phyloP scores from a whole-genome alignment of 192 early-diverging fungal species.

The Backusella macrospora region DNA sequence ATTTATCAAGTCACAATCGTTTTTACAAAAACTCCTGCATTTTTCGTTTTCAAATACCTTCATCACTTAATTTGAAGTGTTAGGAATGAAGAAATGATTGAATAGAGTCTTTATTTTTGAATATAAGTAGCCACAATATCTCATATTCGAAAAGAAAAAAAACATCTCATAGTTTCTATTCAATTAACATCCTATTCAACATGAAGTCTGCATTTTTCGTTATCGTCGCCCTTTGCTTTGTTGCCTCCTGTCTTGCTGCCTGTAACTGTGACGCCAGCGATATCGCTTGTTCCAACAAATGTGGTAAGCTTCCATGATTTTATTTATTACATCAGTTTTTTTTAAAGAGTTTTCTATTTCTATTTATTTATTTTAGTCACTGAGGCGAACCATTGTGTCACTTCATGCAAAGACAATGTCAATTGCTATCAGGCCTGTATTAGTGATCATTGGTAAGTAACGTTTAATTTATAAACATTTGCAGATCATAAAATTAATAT shows the following conservation, averaged over 20 bases:
- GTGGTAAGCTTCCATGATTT: slow-evolving; percentile 15
- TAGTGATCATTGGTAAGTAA: slow-evolving; percentile 11
- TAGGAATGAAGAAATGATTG: background rate
- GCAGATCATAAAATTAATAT: background rate
- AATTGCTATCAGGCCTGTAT: slow-evolving; percentile 16
- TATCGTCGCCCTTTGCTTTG: background rate
- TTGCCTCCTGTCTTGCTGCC: background rate
- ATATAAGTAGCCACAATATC: slow-evolving; percentile 3
- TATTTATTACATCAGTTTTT: background rate
- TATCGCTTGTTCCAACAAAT: background rate
- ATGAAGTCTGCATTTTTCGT: slow-evolving; percentile 17
- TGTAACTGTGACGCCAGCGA: slow-evolving; percentile 16
- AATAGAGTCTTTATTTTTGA: background rate
- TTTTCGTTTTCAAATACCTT: background rate
- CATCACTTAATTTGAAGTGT: background rate
- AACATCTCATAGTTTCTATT: background rate
- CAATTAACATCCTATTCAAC: background rate
- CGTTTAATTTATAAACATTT: background rate
- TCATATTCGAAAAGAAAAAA: background rate
- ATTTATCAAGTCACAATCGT: background rate
- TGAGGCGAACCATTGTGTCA: slow-evolving; percentile 20
- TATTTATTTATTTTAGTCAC: slow-evolving; percentile 1
- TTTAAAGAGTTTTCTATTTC: background rate
- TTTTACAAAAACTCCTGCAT: background rate
- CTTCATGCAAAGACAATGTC: slow-evolving; percentile 12